Evolutionary conservation across 305 asterid genomes (phyloP).

Genomic region (Solanum hybrid): DNA sequence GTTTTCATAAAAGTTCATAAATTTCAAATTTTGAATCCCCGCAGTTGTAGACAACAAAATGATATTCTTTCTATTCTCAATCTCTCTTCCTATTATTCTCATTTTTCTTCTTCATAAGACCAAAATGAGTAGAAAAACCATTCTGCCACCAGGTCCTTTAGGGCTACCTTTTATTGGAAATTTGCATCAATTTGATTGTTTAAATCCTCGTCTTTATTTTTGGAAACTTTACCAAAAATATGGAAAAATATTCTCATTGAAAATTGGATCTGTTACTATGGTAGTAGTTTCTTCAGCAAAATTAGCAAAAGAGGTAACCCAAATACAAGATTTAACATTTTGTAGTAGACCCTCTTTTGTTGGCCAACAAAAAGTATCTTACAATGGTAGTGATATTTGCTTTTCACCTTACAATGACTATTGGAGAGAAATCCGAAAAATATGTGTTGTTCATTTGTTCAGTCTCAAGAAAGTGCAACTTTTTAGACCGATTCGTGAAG

Average conservation of each 20-base stretch:
- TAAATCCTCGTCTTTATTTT: neutral
- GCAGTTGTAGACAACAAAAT: neutral
- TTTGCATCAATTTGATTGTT: neutral
- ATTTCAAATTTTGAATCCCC: too few species aligned
- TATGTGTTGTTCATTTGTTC: neutral
- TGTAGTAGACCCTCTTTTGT: neutral
- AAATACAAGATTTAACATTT: neutral
- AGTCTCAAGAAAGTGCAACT: neutral
- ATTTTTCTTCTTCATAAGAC: neutral
- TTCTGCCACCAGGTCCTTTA: neutral
- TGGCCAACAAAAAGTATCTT: neutral
- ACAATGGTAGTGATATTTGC: neutral
- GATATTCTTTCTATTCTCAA: neutral
- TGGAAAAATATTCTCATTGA: neutral
- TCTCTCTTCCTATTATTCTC: neutral
- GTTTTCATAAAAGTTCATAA: too few species aligned
- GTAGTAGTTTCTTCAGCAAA: neutral
- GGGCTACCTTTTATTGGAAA: neutral
- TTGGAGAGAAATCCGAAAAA: neutral
- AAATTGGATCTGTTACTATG: neutral
- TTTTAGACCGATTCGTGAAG: neutral
- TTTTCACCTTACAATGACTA: neutral
- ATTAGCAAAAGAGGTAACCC: neutral
- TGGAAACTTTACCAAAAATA: neutral
- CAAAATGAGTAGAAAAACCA: neutral